Base-by-base conservation (phyloP, 2,329 filamentous ascomycete genomes). In the Penicillium sp. region DNA sequence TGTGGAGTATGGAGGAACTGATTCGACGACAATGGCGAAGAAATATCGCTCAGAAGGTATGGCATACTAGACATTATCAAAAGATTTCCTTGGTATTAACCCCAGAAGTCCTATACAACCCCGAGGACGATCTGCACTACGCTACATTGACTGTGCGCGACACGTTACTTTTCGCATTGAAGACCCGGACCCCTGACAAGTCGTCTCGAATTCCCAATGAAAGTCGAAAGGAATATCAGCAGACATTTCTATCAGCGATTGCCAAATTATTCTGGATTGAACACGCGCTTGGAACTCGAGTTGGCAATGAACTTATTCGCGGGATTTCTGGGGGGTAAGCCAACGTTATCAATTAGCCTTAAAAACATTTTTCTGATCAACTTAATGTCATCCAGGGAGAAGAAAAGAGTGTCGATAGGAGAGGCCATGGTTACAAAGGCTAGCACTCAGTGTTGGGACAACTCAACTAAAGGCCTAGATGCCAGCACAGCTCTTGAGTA, bases 381-480 rank as follows among this genome's bases (percentile, higher is more conserved):
- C 12, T 23, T 10, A 4, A 26, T 15, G n/a, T 9, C 20, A 20
- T 29, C 4, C 18, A 59, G 56, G 30, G 87, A 90, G 68, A 78
- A 86, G 49, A 92, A 94, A 75, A 85, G 91, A 67, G 90, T 95
- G 4, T 89, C 85, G 37, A 91, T 94, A 55, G 89, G 88, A 1
- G 90, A 94, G 70, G 90, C 89, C 59, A 81, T 87, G 53, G 76
- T 91, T 9, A 86, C 86, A 13, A 74, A 74, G n/a, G 82, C 84
- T 1, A 84, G 80, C 34, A 76, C 83, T 1, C 86, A 89, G 67
- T 87, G 85, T 54, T 94, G 90, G 89, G 90, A 88, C 54, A 90
- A 90, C 58, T 85, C 81, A 20, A 92, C 89, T 0, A 79, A 83
- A 45, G 89, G 89, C 9, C 77, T 93, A 1, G 89, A 92, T 68